Evolutionary conservation across 495 filamentous ascomycete species (phyloP).

Genomic region (Hyaloscypha variabilis): DNA sequence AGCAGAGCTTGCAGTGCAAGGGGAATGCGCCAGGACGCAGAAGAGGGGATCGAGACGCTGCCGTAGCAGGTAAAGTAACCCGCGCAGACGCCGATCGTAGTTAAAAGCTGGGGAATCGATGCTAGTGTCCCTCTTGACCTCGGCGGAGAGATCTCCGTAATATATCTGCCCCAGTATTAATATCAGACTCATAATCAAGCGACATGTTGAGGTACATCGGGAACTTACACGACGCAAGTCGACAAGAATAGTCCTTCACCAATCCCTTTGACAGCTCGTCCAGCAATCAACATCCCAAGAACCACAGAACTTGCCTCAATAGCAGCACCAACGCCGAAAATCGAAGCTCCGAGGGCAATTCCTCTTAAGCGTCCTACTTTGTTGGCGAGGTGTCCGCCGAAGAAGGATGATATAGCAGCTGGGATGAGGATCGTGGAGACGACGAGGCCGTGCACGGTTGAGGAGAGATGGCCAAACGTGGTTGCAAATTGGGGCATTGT

Average conservation of each 20-base stretch:
- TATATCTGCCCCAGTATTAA: conserved; percentile 42
- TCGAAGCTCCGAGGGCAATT: conserved; percentile 53
- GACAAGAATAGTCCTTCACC: conserved; percentile 63
- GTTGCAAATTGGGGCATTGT: conserved; percentile 57
- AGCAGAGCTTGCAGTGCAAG: conserved; percentile 49
- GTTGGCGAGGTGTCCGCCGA: conserved; percentile 65
- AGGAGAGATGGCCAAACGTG: conserved; percentile 54
- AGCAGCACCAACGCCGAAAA: conserved; percentile 57
- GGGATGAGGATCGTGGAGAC: conserved; percentile 67
- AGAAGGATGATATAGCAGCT: conserved; percentile 62
- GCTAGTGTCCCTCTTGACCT: conserved; percentile 53
- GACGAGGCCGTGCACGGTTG: conserved; percentile 59
- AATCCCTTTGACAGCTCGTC: conserved; percentile 56
- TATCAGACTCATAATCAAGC: background rate
- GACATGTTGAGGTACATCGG: background rate
- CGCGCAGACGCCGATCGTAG: conserved; percentile 49
- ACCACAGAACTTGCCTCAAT: conserved; percentile 48
- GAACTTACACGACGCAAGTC: conserved; percentile 49
- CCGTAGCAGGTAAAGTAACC: conserved; percentile 70
- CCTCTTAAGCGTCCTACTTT: conserved; percentile 53
- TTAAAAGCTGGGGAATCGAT: conserved; percentile 57
- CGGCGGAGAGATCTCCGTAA: conserved; percentile 63
- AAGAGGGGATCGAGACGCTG: conserved; percentile 48
- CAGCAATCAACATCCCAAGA: conserved; percentile 56
- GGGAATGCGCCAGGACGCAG: conserved; percentile 60